Conservation (phyloP, 83 land plant species). For the Diphasiastrum complanatum region DNA sequence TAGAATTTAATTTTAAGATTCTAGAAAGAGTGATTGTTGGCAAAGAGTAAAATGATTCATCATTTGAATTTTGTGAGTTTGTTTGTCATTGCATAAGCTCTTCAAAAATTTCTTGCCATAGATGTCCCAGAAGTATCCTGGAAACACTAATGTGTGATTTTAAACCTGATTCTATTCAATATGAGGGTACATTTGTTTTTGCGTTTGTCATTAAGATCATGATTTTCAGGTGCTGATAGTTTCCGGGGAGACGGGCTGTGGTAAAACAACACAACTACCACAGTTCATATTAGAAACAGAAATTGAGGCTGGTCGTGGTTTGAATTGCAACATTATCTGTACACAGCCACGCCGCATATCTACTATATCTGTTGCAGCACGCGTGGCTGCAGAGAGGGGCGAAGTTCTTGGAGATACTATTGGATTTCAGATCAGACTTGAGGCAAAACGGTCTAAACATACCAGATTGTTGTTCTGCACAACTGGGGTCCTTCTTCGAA, state of each 20-base stretch:
- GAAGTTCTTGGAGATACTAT: conserved; percentile 84
- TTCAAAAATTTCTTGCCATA: no score
- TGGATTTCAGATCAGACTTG: conserved; percentile 93
- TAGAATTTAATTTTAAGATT: no score
- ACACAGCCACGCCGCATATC: conserved; percentile 99
- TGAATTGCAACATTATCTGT: conserved; percentile 84
- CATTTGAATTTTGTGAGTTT: no score
- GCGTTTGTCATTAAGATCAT: not conserved
- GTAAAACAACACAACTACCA: conserved; percentile 98
- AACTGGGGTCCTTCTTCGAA: conserved; percentile 88
- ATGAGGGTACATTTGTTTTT: not conserved
- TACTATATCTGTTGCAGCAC: conserved; percentile 86
- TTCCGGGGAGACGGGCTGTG: conserved; percentile 99
- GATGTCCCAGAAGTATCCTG: no score
- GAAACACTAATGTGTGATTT: not conserved
- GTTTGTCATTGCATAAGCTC: no score
- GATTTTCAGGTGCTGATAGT: conserved; percentile 71
- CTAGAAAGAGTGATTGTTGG: no score
- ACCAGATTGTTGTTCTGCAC: conserved; percentile 88
- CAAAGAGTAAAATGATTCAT: no score
- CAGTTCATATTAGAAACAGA: conserved; percentile 87
- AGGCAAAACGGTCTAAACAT: conserved; percentile 61
- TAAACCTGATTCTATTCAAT: not conserved
- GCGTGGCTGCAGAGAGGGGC: conserved; percentile 91
- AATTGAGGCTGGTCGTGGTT: conserved; percentile 62